These are phyloP conservation scores for Backusella sp. DNA, from an alignment of 192 early-diverging fungal species.

Conservation along the genomic window DNA sequence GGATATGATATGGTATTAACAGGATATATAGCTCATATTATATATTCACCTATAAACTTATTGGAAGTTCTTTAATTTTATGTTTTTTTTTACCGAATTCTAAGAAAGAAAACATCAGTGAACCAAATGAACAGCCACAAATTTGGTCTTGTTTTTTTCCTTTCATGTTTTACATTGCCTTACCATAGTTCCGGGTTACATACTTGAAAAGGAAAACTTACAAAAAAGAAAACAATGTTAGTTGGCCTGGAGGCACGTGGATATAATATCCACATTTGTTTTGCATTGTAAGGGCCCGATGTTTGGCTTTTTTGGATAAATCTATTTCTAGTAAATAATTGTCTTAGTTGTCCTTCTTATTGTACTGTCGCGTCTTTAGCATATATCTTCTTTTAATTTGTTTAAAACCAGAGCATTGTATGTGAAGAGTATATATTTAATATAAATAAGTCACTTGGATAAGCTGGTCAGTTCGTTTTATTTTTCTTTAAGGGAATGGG, in stretches of 20 bases:
- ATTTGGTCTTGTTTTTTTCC: background rate
- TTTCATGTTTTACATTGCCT: background rate
- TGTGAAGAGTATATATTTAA: background rate
- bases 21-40: background rate
- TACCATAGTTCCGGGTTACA: background rate
- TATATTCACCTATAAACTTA: background rate
- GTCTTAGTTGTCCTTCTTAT: background rate
- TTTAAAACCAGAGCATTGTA: background rate
- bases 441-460: no score
- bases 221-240: background rate
- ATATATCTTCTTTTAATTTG: background rate
- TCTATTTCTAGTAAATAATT: background rate
- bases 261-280: background rate
- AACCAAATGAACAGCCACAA: background rate
- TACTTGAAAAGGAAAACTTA: background rate
- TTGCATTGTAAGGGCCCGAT: background rate
- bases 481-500: background rate
- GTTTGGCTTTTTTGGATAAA: background rate
- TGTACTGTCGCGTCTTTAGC: background rate
- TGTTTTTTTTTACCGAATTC: background rate
- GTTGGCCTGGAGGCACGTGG: background rate
- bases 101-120: background rate
- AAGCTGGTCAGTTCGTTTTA: background rate
- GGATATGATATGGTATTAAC: background rate
- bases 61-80: background rate